Evolutionary conservation across 257 asterid genomes (phyloP).

Genomic region (Scutellaria galericulata): DNA sequence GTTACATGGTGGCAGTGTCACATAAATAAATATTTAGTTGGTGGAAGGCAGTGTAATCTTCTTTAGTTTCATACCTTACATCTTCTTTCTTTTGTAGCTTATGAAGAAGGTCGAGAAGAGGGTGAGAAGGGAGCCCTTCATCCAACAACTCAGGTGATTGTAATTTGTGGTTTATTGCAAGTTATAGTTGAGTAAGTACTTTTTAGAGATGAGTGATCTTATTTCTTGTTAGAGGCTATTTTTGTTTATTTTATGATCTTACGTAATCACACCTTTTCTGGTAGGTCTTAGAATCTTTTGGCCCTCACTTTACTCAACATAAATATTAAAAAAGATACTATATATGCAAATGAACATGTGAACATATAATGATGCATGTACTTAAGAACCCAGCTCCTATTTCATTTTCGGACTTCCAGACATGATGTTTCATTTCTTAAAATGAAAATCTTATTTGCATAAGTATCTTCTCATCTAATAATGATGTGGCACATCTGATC

Average conservation of each 20-base stretch:
- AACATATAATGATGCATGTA: neutral
- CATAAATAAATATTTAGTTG: slow-evolving; percentile 2
- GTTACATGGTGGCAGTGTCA: slow-evolving; percentile 9
- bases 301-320: neutral
- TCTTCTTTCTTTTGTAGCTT: slow-evolving; percentile 53
- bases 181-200: slow-evolving; percentile 2
- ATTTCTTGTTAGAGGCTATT: neutral
- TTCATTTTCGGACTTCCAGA: slow-evolving; percentile 3
- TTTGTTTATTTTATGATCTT: slow-evolving; percentile 1
- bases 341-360: neutral
- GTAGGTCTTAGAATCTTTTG: slow-evolving; percentile 1
- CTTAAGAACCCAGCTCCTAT: neutral
- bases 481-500: neutral
- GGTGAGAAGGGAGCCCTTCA: slow-evolving; percentile 74
- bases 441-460: neutral
- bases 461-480: slow-evolving; percentile 12
- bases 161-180: slow-evolving; percentile 20
- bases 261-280: neutral
- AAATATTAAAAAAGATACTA: neutral
- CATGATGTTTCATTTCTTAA: neutral
- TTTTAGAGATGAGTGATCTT: slow-evolving; percentile 1
- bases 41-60: slow-evolving; percentile 25
- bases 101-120: slow-evolving; percentile 89
- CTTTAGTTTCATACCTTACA: slow-evolving; percentile 9
- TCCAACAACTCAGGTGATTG: slow-evolving; percentile 79